Conservation (phyloP, 192 early-diverging fungal species). For the Mycoemilia scoparia region DNA sequence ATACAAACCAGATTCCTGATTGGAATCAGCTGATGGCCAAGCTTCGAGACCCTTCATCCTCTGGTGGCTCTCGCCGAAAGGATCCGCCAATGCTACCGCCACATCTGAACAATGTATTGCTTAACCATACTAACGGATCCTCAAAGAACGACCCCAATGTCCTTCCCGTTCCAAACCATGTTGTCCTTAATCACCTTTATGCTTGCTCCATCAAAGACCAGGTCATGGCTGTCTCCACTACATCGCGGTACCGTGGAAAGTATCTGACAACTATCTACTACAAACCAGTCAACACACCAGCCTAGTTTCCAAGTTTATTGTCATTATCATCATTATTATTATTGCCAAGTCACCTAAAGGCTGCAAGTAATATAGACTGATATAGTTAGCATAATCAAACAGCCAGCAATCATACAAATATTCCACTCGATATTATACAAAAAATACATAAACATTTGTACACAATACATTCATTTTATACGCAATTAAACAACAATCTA, state of each 20-base stretch:
- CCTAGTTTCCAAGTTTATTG: too few species aligned
- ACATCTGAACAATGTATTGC: constrained; percentile 78
- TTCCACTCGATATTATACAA: too few species aligned
- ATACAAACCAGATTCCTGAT: constrained; percentile 38
- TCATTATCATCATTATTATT: too few species aligned
- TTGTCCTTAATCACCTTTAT: constrained; percentile 87
- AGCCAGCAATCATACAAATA: too few species aligned
- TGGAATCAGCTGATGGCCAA: constrained; percentile 15
- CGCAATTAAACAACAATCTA: too few species aligned
- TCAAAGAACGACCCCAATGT: constrained; percentile 58
- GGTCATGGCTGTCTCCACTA: constrained; percentile 83
- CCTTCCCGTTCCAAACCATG: constrained; percentile 80
- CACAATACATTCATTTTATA: too few species aligned
- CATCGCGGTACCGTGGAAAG: constrained; percentile 87
- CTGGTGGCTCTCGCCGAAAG: constrained; percentile 15
- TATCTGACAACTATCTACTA: constrained; percentile 33
- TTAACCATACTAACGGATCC: constrained; percentile 39
- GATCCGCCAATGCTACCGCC: constrained; percentile 80
- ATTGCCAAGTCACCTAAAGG: too few species aligned
- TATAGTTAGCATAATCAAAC: too few species aligned
- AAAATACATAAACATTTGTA: too few species aligned
- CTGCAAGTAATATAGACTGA: too few species aligned
- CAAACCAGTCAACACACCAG: constrained; percentile 21
- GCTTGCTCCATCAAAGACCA: constrained; percentile 89
- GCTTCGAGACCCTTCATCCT: constrained; percentile 12